A percentile compares a stretch with the other conserved stretches of the same genome.
These are phyloP conservation scores for Aphanocladium album DNA, from an alignment of 2,329 filamentous ascomycete species.

Conservation along the genomic window DNA sequence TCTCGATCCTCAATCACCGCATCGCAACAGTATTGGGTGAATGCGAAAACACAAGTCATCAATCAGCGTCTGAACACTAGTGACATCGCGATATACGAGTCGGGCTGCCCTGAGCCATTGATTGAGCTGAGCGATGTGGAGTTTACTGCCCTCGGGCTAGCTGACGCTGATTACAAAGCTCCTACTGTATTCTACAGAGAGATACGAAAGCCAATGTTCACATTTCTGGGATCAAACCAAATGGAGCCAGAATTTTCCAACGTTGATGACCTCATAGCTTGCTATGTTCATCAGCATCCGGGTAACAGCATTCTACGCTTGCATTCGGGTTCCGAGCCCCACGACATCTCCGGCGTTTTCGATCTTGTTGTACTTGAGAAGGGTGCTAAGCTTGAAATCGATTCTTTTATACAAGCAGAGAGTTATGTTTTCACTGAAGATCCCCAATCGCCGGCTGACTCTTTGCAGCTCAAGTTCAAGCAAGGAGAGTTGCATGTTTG, in stretches of 20 bases:
- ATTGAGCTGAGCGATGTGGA: background rate
- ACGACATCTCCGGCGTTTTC: background rate
- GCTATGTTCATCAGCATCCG: background rate
- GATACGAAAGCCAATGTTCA: background rate
- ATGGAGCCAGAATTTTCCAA: background rate
- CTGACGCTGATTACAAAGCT: background rate
- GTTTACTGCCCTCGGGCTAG: background rate
- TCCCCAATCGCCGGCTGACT: no score
- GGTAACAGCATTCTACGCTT: background rate
- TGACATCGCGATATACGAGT: background rate
- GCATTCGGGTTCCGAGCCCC: background rate
- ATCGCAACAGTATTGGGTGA: background rate
- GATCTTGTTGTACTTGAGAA: background rate
- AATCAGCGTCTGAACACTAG: background rate
- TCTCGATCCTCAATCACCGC: background rate
- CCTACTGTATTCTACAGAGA: background rate
- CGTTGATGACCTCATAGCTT: background rate
- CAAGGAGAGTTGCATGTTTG: background rate
- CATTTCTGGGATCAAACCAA: background rate
- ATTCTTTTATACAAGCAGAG: background rate
- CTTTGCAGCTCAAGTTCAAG: background rate
- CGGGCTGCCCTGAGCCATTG: background rate
- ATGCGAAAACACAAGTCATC: background rate
- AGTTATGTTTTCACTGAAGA: background rate
- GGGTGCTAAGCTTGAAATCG: background rate